A percentile compares a stretch with the other conserved stretches of the same genome.
Evolutionary conservation across 176 grass and related monocot species (phyloP).

Genomic region (Lolium rigidum): DNA sequence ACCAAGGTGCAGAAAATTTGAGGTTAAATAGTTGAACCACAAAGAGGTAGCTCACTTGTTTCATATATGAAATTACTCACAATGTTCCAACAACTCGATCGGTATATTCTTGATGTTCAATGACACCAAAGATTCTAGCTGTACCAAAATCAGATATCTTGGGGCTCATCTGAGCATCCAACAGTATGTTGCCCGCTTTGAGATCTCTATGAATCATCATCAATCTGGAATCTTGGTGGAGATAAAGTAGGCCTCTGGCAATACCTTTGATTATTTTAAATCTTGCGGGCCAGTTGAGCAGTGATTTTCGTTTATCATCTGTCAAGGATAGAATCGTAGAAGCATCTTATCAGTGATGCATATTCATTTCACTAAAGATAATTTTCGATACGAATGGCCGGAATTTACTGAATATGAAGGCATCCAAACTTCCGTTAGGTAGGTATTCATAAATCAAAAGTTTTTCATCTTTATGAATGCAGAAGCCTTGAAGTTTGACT

Average conservation of each 20-base stretch:
- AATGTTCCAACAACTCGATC: conserved; percentile 56
- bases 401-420: conserved; percentile 55
- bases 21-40: neutral
- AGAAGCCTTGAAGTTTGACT: conserved; percentile 52
- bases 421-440: conserved; percentile 57
- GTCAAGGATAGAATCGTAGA: conserved; percentile 1
- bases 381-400: neutral
- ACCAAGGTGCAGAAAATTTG: neutral
- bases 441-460: conserved; percentile 56
- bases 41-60: neutral
- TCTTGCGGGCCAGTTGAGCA: conserved; percentile 53
- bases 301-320: conserved; percentile 40
- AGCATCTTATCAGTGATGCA: neutral
- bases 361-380: neutral
- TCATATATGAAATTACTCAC: conserved; percentile 30
- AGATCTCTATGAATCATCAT: conserved; percentile 57
- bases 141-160: conserved; percentile 60
- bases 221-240: conserved; percentile 71
- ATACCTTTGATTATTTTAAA: conserved; percentile 63
- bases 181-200: conserved; percentile 52
- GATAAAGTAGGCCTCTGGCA: conserved; percentile 62
- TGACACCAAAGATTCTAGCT: conserved; percentile 47
- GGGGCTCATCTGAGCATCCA: conserved; percentile 55
- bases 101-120: conserved; percentile 44
- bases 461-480: conserved; percentile 42